Conservation (phyloP, 2,329 filamentous ascomycete genomes). For the Sodiomyces alkalinus region DNA sequence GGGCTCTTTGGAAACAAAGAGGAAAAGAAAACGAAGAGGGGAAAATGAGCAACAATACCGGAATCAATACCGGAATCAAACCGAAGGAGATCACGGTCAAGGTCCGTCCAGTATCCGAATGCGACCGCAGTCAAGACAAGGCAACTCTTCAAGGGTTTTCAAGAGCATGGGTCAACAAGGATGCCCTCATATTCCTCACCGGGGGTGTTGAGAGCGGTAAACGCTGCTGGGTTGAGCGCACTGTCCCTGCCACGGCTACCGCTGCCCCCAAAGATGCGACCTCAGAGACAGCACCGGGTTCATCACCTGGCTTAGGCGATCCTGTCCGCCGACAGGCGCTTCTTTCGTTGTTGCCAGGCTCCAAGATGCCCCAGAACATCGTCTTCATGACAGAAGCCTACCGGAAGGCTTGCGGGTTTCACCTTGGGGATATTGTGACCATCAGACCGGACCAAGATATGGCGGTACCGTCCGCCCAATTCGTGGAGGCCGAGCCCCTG, state of each 20-base stretch:
- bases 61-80: constrained; percentile 9
- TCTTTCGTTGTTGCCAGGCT: constrained; percentile 34
- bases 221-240: constrained; percentile 24
- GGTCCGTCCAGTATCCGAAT: constrained; percentile 22
- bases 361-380: constrained; percentile 51
- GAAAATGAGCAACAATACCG: constrained; percentile 1
- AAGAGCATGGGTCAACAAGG: constrained; percentile 31
- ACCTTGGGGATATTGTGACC: constrained; percentile 48
- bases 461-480: constrained; percentile 35
- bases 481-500: constrained; percentile 21
- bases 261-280: constrained; percentile 5
- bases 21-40: too few species aligned
- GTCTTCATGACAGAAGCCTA: constrained; percentile 60
- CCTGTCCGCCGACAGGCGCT: constrained; percentile 26
- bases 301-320: too few species aligned
- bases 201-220: constrained; percentile 26
- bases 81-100: constrained; percentile 14
- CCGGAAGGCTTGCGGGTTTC: constrained; percentile 56
- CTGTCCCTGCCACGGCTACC: neutral
- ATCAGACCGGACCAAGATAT: constrained; percentile 42
- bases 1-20: too few species aligned
- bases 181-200: constrained; percentile 27
- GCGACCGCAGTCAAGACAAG: constrained; percentile 24
- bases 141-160: constrained; percentile 26
- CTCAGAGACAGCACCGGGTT: constrained; percentile 3